A percentile compares a stretch with the other conserved stretches of the same genome.
Conservation (phyloP, 768 basidiomycete species). For the Mycena indigotica region DNA sequence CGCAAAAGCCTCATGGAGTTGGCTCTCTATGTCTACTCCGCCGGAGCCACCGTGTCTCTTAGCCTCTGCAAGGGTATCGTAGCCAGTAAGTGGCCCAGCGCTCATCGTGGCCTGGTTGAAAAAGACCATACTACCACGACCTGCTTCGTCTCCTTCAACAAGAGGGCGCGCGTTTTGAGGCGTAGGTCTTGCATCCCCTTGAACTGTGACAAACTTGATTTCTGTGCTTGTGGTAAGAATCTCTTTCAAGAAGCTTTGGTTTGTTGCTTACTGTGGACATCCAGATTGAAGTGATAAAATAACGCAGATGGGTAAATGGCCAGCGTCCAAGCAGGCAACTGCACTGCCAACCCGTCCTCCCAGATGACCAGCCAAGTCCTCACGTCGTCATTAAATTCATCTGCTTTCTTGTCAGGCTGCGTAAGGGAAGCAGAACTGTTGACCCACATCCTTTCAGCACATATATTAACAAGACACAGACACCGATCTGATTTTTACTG, state of each 20-base stretch:
- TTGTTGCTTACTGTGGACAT: conserved; percentile 27
- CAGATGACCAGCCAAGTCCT: conserved; percentile 37
- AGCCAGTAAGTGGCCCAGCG: not conserved
- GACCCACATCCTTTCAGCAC: conserved; percentile 15
- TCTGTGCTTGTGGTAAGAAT: not conserved
- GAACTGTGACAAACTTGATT: not conserved
- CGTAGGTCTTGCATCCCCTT: not conserved
- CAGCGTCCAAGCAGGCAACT: conserved; percentile 36
- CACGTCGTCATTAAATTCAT: conserved; percentile 24
- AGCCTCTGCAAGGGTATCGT: conserved; percentile 36
- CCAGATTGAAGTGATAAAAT: conserved; percentile 37
- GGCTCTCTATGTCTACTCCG: no score
- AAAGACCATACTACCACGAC: conserved; percentile 7
- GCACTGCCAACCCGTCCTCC: conserved; percentile 35
- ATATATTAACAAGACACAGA: conserved; percentile 33
- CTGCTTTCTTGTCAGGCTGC: not conserved
- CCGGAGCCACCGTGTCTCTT: no score
- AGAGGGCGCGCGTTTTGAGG: not conserved
- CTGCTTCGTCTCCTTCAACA: not conserved
- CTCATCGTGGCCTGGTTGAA: conserved; percentile 15
- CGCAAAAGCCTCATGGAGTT: no score
- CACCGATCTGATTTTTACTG: conserved; percentile 33
- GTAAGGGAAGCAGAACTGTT: not conserved
- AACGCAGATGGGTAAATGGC: conserved; percentile 36
- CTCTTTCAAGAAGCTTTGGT: not conserved